phyloP scores from a whole-genome alignment of 805 yeast genomes.

The Geotrichum ghanense region DNA sequence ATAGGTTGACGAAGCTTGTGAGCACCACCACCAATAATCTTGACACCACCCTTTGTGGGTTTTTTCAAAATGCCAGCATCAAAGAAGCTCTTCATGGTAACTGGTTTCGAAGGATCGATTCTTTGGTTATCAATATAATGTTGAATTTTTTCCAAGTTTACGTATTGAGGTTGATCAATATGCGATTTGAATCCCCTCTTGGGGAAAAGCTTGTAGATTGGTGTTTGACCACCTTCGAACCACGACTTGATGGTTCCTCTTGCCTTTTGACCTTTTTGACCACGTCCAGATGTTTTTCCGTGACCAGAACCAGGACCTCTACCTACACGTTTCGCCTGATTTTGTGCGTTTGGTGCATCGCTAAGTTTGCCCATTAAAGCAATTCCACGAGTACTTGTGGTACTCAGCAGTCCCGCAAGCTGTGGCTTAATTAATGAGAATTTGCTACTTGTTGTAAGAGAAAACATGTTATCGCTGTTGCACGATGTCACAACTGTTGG shows the following conservation, averaged over 20 bases:
- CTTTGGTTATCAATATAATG: constrained; percentile 60
- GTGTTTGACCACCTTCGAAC: constrained; percentile 99
- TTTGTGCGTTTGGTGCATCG: constrained; percentile 14
- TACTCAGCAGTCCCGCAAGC: too few species aligned
- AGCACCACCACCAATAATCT: constrained; percentile 56
- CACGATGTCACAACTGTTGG: too few species aligned
- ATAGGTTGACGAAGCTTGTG: constrained; percentile 42
- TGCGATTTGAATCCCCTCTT: constrained; percentile 65
- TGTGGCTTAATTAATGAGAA: too few species aligned
- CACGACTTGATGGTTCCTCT: constrained; percentile 81
- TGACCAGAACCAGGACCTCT: constrained; percentile 84
- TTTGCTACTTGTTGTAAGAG: too few species aligned
- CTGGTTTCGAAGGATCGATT: constrained; percentile 36
- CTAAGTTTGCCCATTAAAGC: background rate
- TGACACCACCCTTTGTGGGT: constrained; percentile 61
- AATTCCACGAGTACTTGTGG: background rate
- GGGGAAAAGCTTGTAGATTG: constrained; percentile 72
- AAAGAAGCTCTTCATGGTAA: constrained; percentile 69
- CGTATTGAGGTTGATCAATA: constrained; percentile 27
- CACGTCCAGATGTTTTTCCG: constrained; percentile 95
- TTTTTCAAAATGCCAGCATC: constrained; percentile 64
- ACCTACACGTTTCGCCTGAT: constrained; percentile 64
- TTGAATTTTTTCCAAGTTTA: constrained; percentile 62
- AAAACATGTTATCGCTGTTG: too few species aligned
- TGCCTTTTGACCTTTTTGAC: constrained; percentile 98